Base-by-base conservation (phyloP, 176 grass and related monocot genomes). In the Aechmea fasciata region DNA sequence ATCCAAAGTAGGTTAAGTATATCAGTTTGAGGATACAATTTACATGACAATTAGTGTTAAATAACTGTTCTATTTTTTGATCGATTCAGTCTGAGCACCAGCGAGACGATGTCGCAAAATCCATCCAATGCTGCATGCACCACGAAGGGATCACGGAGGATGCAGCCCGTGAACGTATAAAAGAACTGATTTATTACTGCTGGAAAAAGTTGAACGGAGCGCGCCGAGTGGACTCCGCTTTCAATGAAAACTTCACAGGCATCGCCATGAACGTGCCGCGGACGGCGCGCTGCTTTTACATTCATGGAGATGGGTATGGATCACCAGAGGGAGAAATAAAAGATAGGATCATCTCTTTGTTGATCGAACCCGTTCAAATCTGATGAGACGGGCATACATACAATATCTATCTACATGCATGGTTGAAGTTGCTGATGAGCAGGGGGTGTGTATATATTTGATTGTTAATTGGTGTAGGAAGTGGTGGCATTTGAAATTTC, bases 21-120 rank as follows among this genome's bases (percentile, higher is more conserved):
- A 19, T 52, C 9, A 5, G 41, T 0, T n/a, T 69, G 17, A 14
- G 11, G 11, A 8, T 69, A 47, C n/a, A 8, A 2, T 49, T 68
- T 26, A 26, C 18, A 26, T 3, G 14, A 64, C 33, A 13, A 5
- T 14, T 2, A 26, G 1, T 26, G 6, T 49, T 70, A 9, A 70
- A 10, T 50, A 14, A 13, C 9, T 54, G 13, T 55, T 13, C 54
- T 59, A n/a, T n/a, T 17, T 8, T 17, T 77, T 67, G 22, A 4
- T 11, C 3, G 12, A 26, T 62, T 49, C 33, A 78, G 76, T 19
- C 49, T 7, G 76, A 78, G 47, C 1, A 63, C 3, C 11, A 64
- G 17, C n/a, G 75, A 62, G 76, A 66, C 25, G 75, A 78, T 71
- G 66, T 70, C 15, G 29, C 64, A 3, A 76, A 76, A 67, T 77